Evolutionary conservation across 75 land plant genomes (phyloP), one percentile per base, ranked within the genome.

Genomic region (Pinus albicaulis): DNA sequence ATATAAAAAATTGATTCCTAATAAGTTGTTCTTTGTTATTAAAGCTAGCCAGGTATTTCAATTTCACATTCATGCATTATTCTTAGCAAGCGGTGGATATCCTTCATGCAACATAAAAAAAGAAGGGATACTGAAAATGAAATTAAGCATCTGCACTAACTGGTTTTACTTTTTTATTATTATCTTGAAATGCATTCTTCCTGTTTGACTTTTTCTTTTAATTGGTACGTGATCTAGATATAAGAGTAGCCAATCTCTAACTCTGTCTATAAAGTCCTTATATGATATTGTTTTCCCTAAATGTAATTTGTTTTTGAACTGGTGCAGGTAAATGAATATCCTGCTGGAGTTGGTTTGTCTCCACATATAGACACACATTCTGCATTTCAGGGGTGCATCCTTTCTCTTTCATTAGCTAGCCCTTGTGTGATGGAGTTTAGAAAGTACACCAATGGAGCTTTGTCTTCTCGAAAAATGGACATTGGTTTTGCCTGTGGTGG

Each of bases 331-430:
- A 98, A 95, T 88, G 99, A 98, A 80, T 98, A 98, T 73, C 98
- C 96, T 34, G 81, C 92, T 75, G 99, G 99, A 25, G 98, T 98
- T 12, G 99, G 99, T 7, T 83, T 98, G 74, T 95, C 99, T 28
- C 99, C 99, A 28, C 99, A 98, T 78, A 93, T 95, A 68, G 99
- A 98, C 79, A 98, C 99, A 11, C 99, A 98, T 80, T 98, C 99
- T 55, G 99, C 99, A 59, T 98, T 98, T 87, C 92, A 91, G 56
- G 98, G 91, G 55, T 77, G 77, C 11, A 98, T 98, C 61, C 83
- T 95, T 70, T 95, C 96, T 73, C 92, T 98, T 70, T 95, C 99
- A 48, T 81, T 95, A 73, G 94, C 91, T 71, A 94, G 99, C 10
- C 83, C 99, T 66, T 98, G 99, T 83, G 82, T 91, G 13, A 98